A percentile compares a stretch with the other conserved stretches of the same genome.
Conservation (phyloP, 352 stramenopile species). For the Phytophthora sp. region DNA sequence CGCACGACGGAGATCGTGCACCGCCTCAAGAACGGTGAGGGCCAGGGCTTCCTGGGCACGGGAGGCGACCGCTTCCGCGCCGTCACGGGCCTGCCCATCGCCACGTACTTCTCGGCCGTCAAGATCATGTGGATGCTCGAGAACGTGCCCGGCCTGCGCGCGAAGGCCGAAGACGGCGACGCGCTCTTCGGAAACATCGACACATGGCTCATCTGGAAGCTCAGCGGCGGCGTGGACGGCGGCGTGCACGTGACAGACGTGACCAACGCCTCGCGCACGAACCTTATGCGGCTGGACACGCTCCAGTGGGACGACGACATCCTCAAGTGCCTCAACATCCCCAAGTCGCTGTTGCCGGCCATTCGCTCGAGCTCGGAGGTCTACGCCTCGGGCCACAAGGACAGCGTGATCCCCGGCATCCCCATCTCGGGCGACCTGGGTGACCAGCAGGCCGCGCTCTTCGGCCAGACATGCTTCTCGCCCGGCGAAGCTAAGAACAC, state of each 20-base stretch:
- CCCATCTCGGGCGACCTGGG: constrained; percentile 94
- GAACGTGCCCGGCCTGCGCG: constrained; percentile 90
- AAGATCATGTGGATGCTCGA: constrained; percentile 99
- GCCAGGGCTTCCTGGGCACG: constrained; percentile 54
- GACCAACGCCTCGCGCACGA: constrained; percentile 97
- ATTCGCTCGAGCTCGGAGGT: constrained; percentile 93
- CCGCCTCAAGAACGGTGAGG: constrained; percentile 70
- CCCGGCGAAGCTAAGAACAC: constrained; percentile 98
- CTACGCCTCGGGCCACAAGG: constrained; percentile 68
- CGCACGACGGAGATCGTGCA: constrained; percentile 93
- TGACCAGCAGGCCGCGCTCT: constrained; percentile 97
- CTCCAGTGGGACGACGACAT: constrained; percentile 93
- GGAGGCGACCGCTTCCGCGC: constrained; percentile 73
- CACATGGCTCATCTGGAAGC: constrained; percentile 97
- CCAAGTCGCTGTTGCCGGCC: constrained; percentile 85
- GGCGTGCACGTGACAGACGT: constrained; percentile 97
- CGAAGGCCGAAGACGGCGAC: constrained; percentile 85
- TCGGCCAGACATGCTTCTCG: constrained; percentile 97
- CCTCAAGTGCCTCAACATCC: constrained; percentile 87
- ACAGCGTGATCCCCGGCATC: constrained; percentile 84
- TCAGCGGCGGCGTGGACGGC: constrained; percentile 85
- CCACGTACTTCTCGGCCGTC: constrained; percentile 97
- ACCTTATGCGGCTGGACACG: constrained; percentile 94
- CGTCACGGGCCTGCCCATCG: constrained; percentile 95
- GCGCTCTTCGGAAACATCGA: constrained; percentile 99